Conservation (phyloP, 176 grass and related monocot species). For the Pontederia paniculata region DNA sequence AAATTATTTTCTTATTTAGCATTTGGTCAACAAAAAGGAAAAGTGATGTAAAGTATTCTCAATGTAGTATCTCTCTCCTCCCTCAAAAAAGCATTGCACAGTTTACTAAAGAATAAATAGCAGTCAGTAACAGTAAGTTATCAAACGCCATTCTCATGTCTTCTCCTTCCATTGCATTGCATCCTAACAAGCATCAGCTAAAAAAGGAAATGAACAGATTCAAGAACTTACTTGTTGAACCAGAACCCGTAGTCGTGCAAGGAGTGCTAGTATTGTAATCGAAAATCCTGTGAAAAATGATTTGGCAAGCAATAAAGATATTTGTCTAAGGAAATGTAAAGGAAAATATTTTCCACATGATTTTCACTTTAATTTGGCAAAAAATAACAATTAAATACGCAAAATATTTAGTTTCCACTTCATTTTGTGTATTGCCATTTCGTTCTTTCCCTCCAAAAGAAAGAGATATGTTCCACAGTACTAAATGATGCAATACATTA, state of each 20-base stretch:
- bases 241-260: constrained; percentile 60
- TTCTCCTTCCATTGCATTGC: not conserved
- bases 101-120: too few relatives aligned
- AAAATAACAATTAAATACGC: too few relatives aligned
- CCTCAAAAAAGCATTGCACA: too few relatives aligned
- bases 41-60: too few relatives aligned
- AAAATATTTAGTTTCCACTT: too few relatives aligned
- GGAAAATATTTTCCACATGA: constrained; percentile 20
- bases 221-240: constrained; percentile 67
- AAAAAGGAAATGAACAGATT: constrained; percentile 15
- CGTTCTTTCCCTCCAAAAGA: not conserved
- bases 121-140: too few relatives aligned
- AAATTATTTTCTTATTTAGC: too few relatives aligned
- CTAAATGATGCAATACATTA: constrained; percentile 1
- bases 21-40: too few relatives aligned
- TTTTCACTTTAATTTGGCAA: too few relatives aligned
- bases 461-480: not conserved
- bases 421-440: not conserved
- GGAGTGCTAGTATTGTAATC: constrained; percentile 50
- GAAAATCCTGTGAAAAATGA: constrained; percentile 76
- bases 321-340: constrained; percentile 61
- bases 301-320: constrained; percentile 78
- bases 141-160: not conserved
- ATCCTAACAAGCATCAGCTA: not conserved
- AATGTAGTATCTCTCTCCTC: too few relatives aligned